Conservation (phyloP, 2,329 filamentous ascomycete species). For the Biscogniauxia sp. region DNA sequence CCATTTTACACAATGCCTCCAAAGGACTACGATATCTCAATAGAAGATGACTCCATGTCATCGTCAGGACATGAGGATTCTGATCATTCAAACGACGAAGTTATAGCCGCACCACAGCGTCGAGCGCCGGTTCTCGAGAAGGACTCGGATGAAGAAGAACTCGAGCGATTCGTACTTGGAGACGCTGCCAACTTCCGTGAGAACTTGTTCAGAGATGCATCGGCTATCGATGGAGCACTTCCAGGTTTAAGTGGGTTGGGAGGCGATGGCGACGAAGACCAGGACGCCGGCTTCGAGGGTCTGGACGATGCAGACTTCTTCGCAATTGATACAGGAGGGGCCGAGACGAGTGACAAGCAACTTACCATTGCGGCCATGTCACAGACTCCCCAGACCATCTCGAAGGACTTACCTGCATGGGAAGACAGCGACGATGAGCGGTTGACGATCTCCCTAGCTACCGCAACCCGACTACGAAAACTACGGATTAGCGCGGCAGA, state of each 20-base stretch:
- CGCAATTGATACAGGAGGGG: slow-evolving; percentile 70
- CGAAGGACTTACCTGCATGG: slow-evolving; percentile 64
- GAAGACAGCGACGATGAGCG: slow-evolving; percentile 95
- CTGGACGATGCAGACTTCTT: slow-evolving; percentile 81
- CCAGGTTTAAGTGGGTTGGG: slow-evolving; percentile 30
- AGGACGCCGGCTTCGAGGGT: slow-evolving; percentile 54
- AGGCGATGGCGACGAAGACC: slow-evolving; percentile 44
- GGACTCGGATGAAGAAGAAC: slow-evolving; percentile 78
- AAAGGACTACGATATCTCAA: slow-evolving; percentile 20
- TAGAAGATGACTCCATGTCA: slow-evolving; percentile 21
- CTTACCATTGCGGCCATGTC: slow-evolving; percentile 17
- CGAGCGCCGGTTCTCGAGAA: slow-evolving; percentile 53
- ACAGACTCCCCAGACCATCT: slow-evolving; percentile 20
- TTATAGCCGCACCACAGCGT: slow-evolving; percentile 24
- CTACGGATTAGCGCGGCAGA: slow-evolving; percentile 77
- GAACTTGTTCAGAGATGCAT: slow-evolving; percentile 61
- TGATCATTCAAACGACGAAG: slow-evolving; percentile 28
- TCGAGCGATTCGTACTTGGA: slow-evolving; percentile 86
- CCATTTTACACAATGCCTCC: slow-evolving; percentile 20
- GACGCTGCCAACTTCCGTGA: slow-evolving; percentile 79
- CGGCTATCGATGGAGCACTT: slow-evolving; percentile 26
- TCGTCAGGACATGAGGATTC: slow-evolving; percentile 29
- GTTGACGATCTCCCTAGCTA: slow-evolving; percentile 76
- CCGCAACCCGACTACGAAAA: slow-evolving; percentile 74
- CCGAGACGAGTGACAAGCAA: slow-evolving; percentile 35